Base-by-base conservation (phyloP, 2,329 filamentous ascomycete species). In the Calonectria leucothoes region DNA sequence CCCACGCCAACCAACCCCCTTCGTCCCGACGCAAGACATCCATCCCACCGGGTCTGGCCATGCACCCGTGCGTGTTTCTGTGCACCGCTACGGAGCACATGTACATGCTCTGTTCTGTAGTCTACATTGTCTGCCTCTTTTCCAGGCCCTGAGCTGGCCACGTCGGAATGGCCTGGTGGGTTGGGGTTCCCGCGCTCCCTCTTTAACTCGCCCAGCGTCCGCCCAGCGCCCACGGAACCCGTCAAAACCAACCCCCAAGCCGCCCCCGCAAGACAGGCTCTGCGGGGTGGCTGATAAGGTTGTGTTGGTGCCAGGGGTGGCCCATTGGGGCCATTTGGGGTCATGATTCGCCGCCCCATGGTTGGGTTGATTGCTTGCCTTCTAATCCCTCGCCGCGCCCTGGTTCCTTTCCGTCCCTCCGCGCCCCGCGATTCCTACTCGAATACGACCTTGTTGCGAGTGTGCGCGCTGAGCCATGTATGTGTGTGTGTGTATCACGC, bases 281-380 rank as follows among this genome's bases (percentile, higher is more conserved):
- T 69, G 78, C 76, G 78, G 78, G 78, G 76, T 77, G 72, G 69
- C 73, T 80, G 77, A 78, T 75, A 77, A 76, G 69, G 75, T 77
- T 77, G 49, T 52, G 73, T 52, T 70, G 73, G 74, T 69, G 66
- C 42, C 70, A 71, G 67, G 72, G 76, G 75, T 49, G 48, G 51
- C 39, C 14, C 17, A n/a, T n/a, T 45, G 29, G 55, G 59, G 27
- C 39, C 64, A 35, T 67, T 17, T 71, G 29, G 55, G 59, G 27
- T 31, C 64, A 35, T 67, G 17, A 68, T 64, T 66, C 35, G 64
- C 61, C 49, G 66, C 25, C 52, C 23, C 25, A 14, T 42, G 51
- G 37, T 29, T 52, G 68, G 51, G 63, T 71, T 70, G 49, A 59
- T 35, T 25, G 12, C 45, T 61, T 17, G 29, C 23, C 33, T 48